Percentiles rank a stretch among this genome's conserved stretches.
phyloP scores from a whole-genome alignment of 371 early-diverging fungal genomes.

The Choanephora cucurbitarum region DNA sequence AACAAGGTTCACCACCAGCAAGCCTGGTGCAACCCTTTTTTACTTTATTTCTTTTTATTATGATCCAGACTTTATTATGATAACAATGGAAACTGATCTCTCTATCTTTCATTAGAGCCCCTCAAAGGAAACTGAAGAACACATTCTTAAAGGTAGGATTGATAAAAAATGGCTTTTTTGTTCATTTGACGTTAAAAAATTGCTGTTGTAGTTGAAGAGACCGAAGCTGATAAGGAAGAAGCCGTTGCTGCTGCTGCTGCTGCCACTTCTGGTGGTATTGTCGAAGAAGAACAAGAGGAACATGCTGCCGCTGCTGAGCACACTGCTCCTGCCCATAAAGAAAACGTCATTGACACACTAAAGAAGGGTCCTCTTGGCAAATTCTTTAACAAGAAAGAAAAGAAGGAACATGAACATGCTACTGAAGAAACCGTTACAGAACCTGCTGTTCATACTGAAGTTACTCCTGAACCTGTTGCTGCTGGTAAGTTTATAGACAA shows the following conservation, averaged over 20 bases:
- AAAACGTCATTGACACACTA: conserved; percentile 40
- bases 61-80: conserved; percentile 4
- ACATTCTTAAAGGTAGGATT: conserved; percentile 12
- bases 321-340: conserved; percentile 14
- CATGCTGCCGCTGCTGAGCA: conserved; percentile 6
- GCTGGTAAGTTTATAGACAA: conserved; percentile 33
- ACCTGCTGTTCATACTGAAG: conserved; percentile 2
- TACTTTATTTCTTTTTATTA: not conserved
- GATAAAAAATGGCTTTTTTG: too few relatives aligned
- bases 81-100: too few relatives aligned
- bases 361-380: conserved; percentile 42
- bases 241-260: conserved; percentile 9
- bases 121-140: conserved; percentile 19
- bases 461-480: conserved; percentile 3
- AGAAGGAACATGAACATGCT: conserved; percentile 25
- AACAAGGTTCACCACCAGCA: conserved; percentile 12
- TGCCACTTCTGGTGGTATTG: conserved; percentile 11
- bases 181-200: too few relatives aligned
- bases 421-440: conserved; percentile 15
- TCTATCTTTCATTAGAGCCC: too few relatives aligned
- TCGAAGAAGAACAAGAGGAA: conserved; percentile 7
- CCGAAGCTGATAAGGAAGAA: conserved; percentile 10
- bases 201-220: conserved; percentile 8
- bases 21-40: conserved; percentile 10
- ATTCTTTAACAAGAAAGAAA: conserved; percentile 36